phyloP scores from a whole-genome alignment of 2,329 filamentous ascomycete species.

The Aureobasidium subglaciale region DNA sequence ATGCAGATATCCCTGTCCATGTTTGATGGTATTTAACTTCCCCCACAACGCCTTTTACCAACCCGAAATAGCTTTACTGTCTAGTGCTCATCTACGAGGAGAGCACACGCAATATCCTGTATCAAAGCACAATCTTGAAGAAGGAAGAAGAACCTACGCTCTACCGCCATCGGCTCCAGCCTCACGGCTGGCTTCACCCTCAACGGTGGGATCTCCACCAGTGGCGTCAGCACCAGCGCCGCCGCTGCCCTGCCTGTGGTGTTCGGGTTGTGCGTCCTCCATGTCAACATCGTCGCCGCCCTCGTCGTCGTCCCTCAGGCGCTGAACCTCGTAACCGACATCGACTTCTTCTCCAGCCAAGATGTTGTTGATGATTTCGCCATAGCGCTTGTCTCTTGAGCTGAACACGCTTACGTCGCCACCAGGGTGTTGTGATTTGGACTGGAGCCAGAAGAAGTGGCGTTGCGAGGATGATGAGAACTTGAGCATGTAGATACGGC shows the following conservation, averaged over 20 bases:
- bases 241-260: slow-evolving; percentile 57
- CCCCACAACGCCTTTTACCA: slow-evolving; percentile 5
- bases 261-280: slow-evolving; percentile 66
- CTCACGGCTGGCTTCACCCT: slow-evolving; percentile 80
- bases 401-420: slow-evolving; percentile 73
- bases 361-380: slow-evolving; percentile 75
- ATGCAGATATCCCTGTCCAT: not conserved
- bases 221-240: slow-evolving; percentile 82
- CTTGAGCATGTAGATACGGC: slow-evolving; percentile 87
- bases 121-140: not conserved
- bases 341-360: slow-evolving; percentile 86
- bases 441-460: slow-evolving; percentile 94
- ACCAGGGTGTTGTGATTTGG: slow-evolving; percentile 67
- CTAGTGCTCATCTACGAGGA: not conserved
- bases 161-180: slow-evolving; percentile 93
- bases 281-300: slow-evolving; percentile 59
- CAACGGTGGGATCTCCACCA: slow-evolving; percentile 83
- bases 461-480: slow-evolving; percentile 88
- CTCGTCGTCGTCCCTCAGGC: slow-evolving; percentile 51
- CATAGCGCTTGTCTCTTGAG: slow-evolving; percentile 76
- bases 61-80: not conserved
- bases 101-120: not conserved
- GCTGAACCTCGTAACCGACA: slow-evolving; percentile 60
- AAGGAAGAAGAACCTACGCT: slow-evolving; percentile 76
- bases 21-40: not conserved